A percentile compares a stretch with the other conserved stretches of the same genome.
Conservation (phyloP, 1,284 basidiomycete genomes). For the Cryptococcus floricola region DNA sequence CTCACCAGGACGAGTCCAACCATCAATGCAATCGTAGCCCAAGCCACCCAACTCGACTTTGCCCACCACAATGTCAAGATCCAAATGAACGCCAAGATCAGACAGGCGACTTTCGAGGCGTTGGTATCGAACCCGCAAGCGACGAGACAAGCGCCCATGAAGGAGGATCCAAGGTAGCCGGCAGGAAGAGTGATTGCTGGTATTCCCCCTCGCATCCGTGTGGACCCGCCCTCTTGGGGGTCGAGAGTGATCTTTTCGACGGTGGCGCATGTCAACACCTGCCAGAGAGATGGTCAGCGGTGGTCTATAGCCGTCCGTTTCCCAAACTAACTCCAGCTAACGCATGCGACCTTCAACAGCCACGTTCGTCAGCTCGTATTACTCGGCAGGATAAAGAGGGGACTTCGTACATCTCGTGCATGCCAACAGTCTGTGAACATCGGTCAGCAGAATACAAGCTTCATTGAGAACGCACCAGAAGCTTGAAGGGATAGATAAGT, state of each 20-base stretch:
- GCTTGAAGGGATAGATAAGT: conserved; percentile 91
- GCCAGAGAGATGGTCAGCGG: conserved; percentile 26
- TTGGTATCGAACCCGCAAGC: conserved; percentile 88
- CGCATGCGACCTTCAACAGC: conserved; percentile 68
- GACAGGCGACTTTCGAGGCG: conserved; percentile 81
- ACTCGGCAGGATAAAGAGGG: background rate
- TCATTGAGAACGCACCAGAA: conserved; percentile 44
- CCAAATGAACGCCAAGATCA: conserved; percentile 81
- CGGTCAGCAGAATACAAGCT: background rate
- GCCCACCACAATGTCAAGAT: conserved; percentile 89
- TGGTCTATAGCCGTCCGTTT: conserved; percentile 13
- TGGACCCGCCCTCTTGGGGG: conserved; percentile 85
- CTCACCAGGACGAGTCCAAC: conserved; percentile 40
- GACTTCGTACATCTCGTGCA: conserved; percentile 67
- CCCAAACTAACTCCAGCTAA: conserved; percentile 55
- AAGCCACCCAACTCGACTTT: conserved; percentile 64
- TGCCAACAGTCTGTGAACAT: conserved; percentile 70
- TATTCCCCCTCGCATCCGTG: conserved; percentile 68
- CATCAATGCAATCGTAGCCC: conserved; percentile 45
- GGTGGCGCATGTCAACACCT: conserved; percentile 78
- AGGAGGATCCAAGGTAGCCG: conserved; percentile 84
- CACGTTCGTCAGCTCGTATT: conserved; percentile 2
- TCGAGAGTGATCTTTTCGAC: conserved; percentile 69
- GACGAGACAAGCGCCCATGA: conserved; percentile 86
- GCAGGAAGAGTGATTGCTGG: conserved; percentile 58